Conservation (phyloP, 371 early-diverging fungal genomes). For the Syncephalastrum sp. region DNA sequence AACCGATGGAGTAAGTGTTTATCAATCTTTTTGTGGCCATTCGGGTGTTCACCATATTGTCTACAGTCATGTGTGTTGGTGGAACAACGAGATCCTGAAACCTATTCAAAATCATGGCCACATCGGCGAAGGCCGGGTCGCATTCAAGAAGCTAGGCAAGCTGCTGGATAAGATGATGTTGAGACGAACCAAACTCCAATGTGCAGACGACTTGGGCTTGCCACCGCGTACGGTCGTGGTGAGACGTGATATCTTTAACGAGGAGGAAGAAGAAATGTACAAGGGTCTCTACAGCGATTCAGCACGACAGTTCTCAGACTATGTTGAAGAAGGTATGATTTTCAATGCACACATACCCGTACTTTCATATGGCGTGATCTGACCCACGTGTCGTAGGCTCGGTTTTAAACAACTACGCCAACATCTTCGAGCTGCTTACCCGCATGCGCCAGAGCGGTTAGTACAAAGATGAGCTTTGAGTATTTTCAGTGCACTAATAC, state of each 20-base stretch:
- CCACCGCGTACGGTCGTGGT: constrained; percentile 86
- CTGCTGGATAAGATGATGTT: constrained; percentile 92
- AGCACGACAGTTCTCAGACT: constrained; percentile 80
- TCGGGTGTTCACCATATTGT: neutral
- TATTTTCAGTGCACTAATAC: constrained; percentile 17
- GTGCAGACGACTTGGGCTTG: constrained; percentile 89
- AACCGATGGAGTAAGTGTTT: constrained; percentile 59
- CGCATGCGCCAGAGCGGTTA: constrained; percentile 63
- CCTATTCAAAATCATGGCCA: constrained; percentile 87
- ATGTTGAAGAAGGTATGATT: constrained; percentile 66
- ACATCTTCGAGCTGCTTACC: constrained; percentile 82
- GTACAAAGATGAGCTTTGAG: constrained; percentile 6
- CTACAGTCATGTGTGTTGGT: constrained; percentile 86
- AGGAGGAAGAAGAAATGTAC: constrained; percentile 94
- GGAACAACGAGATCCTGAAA: constrained; percentile 93
- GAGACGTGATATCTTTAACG: constrained; percentile 83
- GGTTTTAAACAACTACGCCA: constrained; percentile 92
- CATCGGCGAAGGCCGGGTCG: constrained; percentile 62
- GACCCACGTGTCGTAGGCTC: constrained; percentile 39
- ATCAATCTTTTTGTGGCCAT: neutral
- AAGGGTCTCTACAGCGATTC: constrained; percentile 80
- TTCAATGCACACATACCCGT: neutral
- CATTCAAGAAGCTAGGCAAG: constrained; percentile 75
- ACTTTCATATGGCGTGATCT: neutral
- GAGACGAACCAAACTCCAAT: constrained; percentile 89